A percentile compares a stretch with the other conserved stretches of the same genome.
These are phyloP conservation scores for Botrytis elliptica DNA, from an alignment of 2,329 filamentous ascomycete species.

Conservation along the genomic window DNA sequence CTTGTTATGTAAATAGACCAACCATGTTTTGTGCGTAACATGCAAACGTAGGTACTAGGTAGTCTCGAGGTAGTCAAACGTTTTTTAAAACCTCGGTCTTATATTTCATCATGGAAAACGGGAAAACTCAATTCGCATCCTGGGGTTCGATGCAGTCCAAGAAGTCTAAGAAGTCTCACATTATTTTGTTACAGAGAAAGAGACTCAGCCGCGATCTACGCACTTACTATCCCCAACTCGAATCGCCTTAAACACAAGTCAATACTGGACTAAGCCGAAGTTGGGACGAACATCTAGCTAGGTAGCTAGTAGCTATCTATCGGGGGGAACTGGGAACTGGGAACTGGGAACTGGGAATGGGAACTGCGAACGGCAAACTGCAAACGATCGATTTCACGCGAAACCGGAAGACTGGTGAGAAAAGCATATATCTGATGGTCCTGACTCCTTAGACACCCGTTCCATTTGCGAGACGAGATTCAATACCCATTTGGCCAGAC, in stretches of 20 bases:
- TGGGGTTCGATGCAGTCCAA: neutral
- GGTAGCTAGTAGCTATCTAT: no score
- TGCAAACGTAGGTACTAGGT: neutral
- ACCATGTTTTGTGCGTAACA: neutral
- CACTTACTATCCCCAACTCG: neutral
- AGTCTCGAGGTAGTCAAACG: neutral
- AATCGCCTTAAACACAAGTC: neutral
- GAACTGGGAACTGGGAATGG: neutral
- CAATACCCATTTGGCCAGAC: slow-evolving; percentile 12
- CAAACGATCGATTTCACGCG: neutral
- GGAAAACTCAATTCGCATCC: neutral
- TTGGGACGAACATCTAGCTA: neutral
- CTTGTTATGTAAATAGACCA: neutral
- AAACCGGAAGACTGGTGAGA: neutral
- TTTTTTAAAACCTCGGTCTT: neutral
- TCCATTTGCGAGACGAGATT: neutral
- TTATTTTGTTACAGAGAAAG: slow-evolving; percentile 1
- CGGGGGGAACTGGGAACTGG: neutral
- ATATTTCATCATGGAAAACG: neutral
- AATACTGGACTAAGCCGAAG: neutral
- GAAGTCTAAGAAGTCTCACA: neutral
- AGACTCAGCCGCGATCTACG: slow-evolving; percentile 11
- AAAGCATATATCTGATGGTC: neutral
- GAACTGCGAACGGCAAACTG: neutral
- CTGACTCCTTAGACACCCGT: neutral